Base-by-base conservation (phyloP, 257 asterid species). In the Solanum sejunctum region DNA sequence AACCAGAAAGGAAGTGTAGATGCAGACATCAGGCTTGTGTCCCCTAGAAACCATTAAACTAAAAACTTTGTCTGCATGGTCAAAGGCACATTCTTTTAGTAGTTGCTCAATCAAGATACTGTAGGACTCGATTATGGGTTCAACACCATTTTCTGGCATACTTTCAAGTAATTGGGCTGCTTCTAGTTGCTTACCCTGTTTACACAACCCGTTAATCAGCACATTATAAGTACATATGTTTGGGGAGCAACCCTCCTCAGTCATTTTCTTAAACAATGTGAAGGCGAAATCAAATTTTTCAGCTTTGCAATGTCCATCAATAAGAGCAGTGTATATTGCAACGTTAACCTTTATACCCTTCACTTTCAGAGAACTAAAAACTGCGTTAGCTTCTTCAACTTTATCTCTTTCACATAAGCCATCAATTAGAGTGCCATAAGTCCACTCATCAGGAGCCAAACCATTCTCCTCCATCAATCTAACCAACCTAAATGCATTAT, bases 1-100 rank as follows among this genome's bases (percentile, higher is more conserved):
- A 72, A 92, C 86, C 79, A 94, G 92, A 87, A 91, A 90, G n/a
- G 93, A 89, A 85, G 97, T 93, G 87, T 93, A 94, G 47, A 91
- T 92, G 88, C 95, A 93, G 73, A 94, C 90, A 83, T 94, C 97
- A 79, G 97, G 96, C 85, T 89, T 90, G 85, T 60, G 72, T 66
- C 97, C 96, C 83, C 45, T 81, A 82, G 92, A 85, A 52, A 82
- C 84, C 94, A 93, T 92, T 82, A 84, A 83, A 85, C 88, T 80
- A 85, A 93, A 75, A 82, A 94, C 82, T 77, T 81, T 84, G 80
- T 91, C 88, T 39, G 95, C 98, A 83, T 84, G 71, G 81, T 89
- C 92, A 90, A 91, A 92, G 64, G 90, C 94, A 84, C 86, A 86
- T 54, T 92, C 96, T 88, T 91, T 90, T 57, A 94, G 85, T 90